Evolutionary conservation across 176 grass and related monocot species (phyloP).

Genomic region (Luzula sylvatica): DNA sequence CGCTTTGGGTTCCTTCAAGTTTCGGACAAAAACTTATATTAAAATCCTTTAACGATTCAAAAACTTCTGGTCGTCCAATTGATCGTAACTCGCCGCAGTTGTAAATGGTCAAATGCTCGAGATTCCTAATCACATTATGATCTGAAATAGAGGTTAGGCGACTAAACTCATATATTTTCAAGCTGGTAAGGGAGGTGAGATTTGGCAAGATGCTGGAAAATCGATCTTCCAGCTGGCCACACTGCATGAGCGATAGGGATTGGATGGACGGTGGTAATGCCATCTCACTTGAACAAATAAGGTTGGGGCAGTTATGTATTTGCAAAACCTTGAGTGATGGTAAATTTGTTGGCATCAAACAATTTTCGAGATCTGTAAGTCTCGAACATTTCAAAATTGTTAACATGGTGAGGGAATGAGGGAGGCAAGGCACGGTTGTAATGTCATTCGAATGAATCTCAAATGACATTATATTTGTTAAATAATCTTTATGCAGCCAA

Average conservation of each 20-base stretch:
- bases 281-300: neutral
- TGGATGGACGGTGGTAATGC: conserved; percentile 17
- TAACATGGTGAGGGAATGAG: neutral
- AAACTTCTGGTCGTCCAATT: no score
- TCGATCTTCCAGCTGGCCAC: conserved; percentile 4
- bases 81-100: no score
- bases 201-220: conserved; percentile 8
- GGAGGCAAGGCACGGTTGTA: neutral
- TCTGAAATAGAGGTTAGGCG: neutral
- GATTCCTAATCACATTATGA: neutral
- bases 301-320: neutral
- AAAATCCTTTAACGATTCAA: no score
- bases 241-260: neutral
- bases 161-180: neutral
- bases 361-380: conserved; percentile 1
- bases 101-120: no score
- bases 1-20: no score
- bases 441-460: neutral
- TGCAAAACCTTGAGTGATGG: conserved; percentile 1
- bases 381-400: neutral
- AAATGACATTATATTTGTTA: neutral
- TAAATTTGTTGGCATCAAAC: neutral
- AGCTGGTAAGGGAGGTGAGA: conserved; percentile 4
- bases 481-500: neutral
- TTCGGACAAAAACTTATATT: no score